A percentile compares a stretch with the other conserved stretches of the same genome.
Evolutionary conservation across 371 early-diverging fungal species (phyloP).

Genomic region (Conidiobolus incongruus): DNA sequence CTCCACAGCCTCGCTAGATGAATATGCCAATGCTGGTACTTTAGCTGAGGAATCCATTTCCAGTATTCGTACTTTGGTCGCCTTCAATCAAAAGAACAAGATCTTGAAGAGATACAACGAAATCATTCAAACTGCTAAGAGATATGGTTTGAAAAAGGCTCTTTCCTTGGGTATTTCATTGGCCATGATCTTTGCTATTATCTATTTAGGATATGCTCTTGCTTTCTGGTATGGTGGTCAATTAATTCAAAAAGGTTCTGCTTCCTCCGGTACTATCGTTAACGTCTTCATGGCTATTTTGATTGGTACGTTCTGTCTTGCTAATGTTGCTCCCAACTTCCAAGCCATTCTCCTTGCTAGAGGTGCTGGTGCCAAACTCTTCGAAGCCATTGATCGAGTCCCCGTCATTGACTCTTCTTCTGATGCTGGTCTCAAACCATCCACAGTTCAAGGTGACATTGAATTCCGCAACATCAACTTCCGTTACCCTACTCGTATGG

Average conservation of each 20-base stretch:
- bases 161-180: constrained; percentile 22
- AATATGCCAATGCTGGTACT: constrained; percentile 54
- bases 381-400: constrained; percentile 47
- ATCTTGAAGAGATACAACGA: constrained; percentile 30
- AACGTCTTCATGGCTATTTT: constrained; percentile 36
- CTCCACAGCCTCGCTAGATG: constrained; percentile 4
- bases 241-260: constrained; percentile 19
- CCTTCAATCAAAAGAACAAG: constrained; percentile 53
- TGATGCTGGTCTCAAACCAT: constrained; percentile 22
- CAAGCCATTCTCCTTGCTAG: constrained; percentile 31
- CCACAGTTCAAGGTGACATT: constrained; percentile 26
- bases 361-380: constrained; percentile 44
- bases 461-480: constrained; percentile 43
- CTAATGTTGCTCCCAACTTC: constrained; percentile 26
- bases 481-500: constrained; percentile 41
- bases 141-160: constrained; percentile 19
- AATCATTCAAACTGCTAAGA: constrained; percentile 21
- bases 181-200: constrained; percentile 32
- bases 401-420: constrained; percentile 32
- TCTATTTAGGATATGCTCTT: constrained; percentile 42
- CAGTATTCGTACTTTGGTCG: constrained; percentile 63
- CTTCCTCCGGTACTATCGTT: constrained; percentile 23
- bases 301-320: constrained; percentile 16
- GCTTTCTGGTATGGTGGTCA: constrained; percentile 59
- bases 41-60: constrained; percentile 67